These are phyloP conservation scores for Ophiostoma angusticollis DNA, from an alignment of 2,329 filamentous ascomycete genomes.

Conservation along the genomic window DNA sequence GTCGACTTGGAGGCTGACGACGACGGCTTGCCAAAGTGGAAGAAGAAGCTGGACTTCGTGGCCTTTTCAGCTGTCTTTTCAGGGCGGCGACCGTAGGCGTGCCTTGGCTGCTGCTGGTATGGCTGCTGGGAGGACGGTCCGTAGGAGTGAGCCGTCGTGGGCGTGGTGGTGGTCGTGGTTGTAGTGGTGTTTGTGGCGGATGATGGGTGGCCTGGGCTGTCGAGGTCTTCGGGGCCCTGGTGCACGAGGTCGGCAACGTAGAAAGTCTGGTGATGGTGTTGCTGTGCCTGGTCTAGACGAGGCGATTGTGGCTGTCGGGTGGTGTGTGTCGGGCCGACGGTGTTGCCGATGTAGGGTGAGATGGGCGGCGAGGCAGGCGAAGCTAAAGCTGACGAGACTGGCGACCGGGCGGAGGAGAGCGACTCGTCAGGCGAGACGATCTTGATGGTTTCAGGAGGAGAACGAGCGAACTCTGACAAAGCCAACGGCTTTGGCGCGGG, in stretches of 20 bases:
- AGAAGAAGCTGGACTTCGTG: slow-evolving; percentile 37
- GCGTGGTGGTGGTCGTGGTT: slow-evolving; percentile 8
- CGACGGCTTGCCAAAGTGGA: slow-evolving; percentile 37
- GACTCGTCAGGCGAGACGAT: slow-evolving; percentile 25
- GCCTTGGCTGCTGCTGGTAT: slow-evolving; percentile 13
- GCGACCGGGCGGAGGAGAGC: slow-evolving; percentile 21
- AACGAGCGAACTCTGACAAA: slow-evolving; percentile 29
- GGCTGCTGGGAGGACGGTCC: slow-evolving; percentile 3
- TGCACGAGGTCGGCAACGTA: slow-evolving; percentile 23
- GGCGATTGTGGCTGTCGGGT: slow-evolving; percentile 1
- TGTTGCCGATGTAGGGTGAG: slow-evolving; percentile 28
- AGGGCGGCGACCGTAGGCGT: slow-evolving; percentile 15
- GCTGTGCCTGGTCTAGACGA: slow-evolving; percentile 3
- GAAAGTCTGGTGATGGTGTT: slow-evolving; percentile 14
- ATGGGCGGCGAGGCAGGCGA: slow-evolving; percentile 27
- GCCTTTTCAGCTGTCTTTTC: slow-evolving; percentile 29
- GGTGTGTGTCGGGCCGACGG: slow-evolving; percentile 12
- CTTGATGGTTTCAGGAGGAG: slow-evolving; percentile 23
- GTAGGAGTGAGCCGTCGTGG: background rate
- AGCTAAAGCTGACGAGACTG: slow-evolving; percentile 25
- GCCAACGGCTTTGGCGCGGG: slow-evolving; percentile 44
- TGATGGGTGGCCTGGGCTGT: slow-evolving; percentile 18
- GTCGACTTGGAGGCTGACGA: slow-evolving; percentile 25
- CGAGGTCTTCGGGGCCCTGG: slow-evolving; percentile 16
- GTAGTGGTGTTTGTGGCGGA: slow-evolving; percentile 19